These are phyloP conservation scores for Aureobasidium sp. DNA, from an alignment of 2,329 filamentous ascomycete species.

Conservation along the genomic window DNA sequence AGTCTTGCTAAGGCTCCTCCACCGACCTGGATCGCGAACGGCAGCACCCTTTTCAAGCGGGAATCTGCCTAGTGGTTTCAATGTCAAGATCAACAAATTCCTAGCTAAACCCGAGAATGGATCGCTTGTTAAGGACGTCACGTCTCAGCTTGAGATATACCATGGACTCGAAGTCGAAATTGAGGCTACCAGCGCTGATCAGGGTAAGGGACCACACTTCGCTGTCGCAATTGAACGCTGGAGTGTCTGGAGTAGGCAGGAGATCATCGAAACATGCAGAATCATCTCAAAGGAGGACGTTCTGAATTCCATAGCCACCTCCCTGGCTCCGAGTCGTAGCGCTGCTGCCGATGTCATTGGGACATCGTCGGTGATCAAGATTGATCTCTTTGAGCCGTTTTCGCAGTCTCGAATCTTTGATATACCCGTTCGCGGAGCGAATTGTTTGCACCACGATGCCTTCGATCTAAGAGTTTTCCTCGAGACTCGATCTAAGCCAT, in stretches of 20 bases:
- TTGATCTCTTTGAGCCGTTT: neutral
- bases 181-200: neutral
- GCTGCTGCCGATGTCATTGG: neutral
- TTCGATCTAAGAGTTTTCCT: neutral
- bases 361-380: neutral
- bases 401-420: neutral
- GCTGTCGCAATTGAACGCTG: neutral
- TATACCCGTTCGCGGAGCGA: too few species aligned
- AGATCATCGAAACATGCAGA: neutral
- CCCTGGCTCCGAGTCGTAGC: neutral
- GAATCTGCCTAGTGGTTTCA: neutral
- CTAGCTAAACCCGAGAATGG: neutral
- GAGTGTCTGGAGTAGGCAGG: neutral
- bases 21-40: neutral
- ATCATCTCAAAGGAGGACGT: neutral
- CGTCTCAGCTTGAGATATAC: neutral
- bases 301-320: neutral
- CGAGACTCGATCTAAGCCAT: neutral
- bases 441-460: neutral
- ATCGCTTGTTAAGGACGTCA: neutral
- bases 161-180: neutral
- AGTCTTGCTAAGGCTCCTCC: neutral
- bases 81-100: neutral
- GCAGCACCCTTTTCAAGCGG: neutral
- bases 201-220: neutral